Evolutionary conservation across 495 filamentous ascomycete species (phyloP).

Genomic region (Penicillium canescens): DNA sequence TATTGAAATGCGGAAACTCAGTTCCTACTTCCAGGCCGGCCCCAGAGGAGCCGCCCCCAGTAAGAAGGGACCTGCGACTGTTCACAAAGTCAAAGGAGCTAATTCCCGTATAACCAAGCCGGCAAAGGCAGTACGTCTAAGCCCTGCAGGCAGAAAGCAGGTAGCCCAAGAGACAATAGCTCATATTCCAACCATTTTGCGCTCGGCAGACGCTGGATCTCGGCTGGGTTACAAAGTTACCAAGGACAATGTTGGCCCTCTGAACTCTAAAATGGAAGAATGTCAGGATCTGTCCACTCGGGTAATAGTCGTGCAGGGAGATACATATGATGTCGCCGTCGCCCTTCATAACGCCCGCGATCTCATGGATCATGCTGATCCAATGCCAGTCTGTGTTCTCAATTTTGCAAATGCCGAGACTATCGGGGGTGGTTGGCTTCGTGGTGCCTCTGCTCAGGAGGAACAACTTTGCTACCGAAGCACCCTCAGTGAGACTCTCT

Average conservation of each 20-base stretch:
- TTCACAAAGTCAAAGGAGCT: too few species aligned
- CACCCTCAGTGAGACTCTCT: slow-evolving; percentile 55
- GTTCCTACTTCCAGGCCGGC: too few species aligned
- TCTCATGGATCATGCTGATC: slow-evolving; percentile 1
- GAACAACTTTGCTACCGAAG: slow-evolving; percentile 66
- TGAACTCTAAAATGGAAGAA: slow-evolving; percentile 9
- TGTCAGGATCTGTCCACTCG: slow-evolving; percentile 14
- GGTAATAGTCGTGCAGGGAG: slow-evolving; percentile 48
- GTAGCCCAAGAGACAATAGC: too few species aligned
- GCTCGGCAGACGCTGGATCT: not conserved
- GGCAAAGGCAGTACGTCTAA: too few species aligned
- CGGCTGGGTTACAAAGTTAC: slow-evolving; percentile 1
- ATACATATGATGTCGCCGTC: slow-evolving; percentile 53
- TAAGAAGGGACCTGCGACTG: too few species aligned
- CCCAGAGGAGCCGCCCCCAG: too few species aligned
- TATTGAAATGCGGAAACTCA: too few species aligned
- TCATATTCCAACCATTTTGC: too few species aligned
- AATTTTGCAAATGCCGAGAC: slow-evolving; percentile 59
- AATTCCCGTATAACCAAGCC: too few species aligned
- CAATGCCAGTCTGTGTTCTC: slow-evolving; percentile 52
- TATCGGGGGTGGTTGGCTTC: slow-evolving; percentile 58
- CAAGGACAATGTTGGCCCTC: not conserved
- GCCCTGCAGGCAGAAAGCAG: too few species aligned
- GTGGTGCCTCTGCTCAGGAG: slow-evolving; percentile 60
- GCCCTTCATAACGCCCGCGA: slow-evolving; percentile 26